Percentiles rank a stretch among this genome's conserved stretches.
Evolutionary conservation across 768 basidiomycete species (phyloP).

Genomic region (Tricholoma matsutake): DNA sequence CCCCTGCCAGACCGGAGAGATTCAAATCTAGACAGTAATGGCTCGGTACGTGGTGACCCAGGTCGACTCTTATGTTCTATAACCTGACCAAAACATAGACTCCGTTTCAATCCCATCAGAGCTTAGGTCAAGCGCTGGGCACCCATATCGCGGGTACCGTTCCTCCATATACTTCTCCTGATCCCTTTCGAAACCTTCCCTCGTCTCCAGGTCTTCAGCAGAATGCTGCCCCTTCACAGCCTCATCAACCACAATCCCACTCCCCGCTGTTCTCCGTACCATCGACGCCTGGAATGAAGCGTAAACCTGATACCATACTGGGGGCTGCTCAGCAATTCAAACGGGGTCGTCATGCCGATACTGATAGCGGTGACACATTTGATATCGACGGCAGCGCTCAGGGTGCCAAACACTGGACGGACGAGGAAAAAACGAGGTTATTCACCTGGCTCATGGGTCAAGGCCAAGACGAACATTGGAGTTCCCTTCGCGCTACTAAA

Average conservation of each 20-base stretch:
- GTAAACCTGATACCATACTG: conserved; percentile 43
- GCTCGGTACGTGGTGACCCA: conserved; percentile 46
- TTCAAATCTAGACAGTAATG: conserved; percentile 52
- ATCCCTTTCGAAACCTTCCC: conserved; percentile 36
- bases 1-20: conserved; percentile 50
- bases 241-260: conserved; percentile 33
- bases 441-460: conserved; percentile 78
- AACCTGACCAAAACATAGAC: conserved; percentile 36
- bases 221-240: conserved; percentile 25
- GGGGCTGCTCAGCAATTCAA: conserved; percentile 35
- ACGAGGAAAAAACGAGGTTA: conserved; percentile 75
- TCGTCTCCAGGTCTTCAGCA: conserved; percentile 37
- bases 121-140: conserved; percentile 60
- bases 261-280: conserved; percentile 38
- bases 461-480: conserved; percentile 75
- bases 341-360: conserved; percentile 39
- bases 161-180: conserved; percentile 19
- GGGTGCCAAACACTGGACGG: conserved; percentile 83
- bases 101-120: conserved; percentile 54
- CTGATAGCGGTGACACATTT: conserved; percentile 37
- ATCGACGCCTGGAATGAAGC: conserved; percentile 41
- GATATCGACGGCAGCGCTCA: conserved; percentile 48
- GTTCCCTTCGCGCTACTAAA: conserved; percentile 71
- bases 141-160: conserved; percentile 43
- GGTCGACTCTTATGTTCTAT: conserved; percentile 17